Conservation (phyloP, 73 alveolate genomes). For the Uronychia setigera region DNA sequence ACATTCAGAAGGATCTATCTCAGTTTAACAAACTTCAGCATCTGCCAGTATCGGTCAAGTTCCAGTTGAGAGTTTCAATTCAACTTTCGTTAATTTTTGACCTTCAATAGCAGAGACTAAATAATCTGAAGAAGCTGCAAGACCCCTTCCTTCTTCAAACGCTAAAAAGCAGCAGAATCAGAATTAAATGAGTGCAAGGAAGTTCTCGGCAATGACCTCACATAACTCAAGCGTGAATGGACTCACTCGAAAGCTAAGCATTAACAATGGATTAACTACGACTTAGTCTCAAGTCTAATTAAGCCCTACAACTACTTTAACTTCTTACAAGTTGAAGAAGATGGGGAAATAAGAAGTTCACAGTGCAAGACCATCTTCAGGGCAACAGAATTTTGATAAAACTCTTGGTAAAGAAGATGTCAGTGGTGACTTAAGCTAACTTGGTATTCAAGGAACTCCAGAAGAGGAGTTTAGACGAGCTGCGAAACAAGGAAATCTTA, state of each 20-base stretch:
- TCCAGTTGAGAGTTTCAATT: neutral
- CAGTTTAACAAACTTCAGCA: neutral
- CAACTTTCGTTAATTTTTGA: neutral
- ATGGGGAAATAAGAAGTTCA: neutral
- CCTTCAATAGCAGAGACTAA: constrained; percentile 1
- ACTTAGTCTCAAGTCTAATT: neutral
- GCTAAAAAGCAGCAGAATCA: no score
- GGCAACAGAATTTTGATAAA: neutral
- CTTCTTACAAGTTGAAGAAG: neutral
- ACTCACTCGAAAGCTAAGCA: neutral
- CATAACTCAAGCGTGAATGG: neutral
- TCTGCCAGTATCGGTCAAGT: neutral
- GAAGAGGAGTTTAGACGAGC: neutral
- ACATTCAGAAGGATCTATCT: neutral
- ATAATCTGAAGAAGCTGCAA: neutral
- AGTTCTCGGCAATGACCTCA: neutral
- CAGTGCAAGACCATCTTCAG: neutral
- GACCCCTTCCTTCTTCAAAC: neutral
- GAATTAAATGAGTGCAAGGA: no score
- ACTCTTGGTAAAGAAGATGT: neutral
- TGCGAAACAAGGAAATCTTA: neutral
- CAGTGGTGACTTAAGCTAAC: neutral
- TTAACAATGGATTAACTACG: neutral
- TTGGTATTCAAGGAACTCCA: neutral
- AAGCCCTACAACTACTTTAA: neutral